phyloP scores from a whole-genome alignment of 345 rosid species.

The Schrenkiella parvula region DNA sequence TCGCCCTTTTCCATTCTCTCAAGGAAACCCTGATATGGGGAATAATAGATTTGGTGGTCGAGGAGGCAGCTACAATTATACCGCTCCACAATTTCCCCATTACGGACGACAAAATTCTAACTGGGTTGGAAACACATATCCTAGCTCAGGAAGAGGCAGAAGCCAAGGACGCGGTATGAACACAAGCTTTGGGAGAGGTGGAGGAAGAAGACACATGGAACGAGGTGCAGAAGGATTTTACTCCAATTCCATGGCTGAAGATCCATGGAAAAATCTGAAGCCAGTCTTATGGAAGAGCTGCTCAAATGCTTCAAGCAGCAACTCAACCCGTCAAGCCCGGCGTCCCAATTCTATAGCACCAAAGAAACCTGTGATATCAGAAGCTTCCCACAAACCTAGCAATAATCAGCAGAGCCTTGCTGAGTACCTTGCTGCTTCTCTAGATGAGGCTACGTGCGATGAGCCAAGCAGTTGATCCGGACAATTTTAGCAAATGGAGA shows the following conservation, averaged over 20 bases:
- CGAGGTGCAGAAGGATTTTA: constrained; percentile 46
- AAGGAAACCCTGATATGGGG: constrained; percentile 40
- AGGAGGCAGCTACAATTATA: constrained; percentile 29
- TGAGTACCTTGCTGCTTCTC: constrained; percentile 76
- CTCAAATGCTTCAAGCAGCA: constrained; percentile 26
- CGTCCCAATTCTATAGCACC: constrained; percentile 53
- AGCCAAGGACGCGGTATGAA: constrained; percentile 33
- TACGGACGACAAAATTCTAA: constrained; percentile 38
- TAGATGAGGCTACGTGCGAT: constrained; percentile 50
- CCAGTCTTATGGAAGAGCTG: constrained; percentile 58
- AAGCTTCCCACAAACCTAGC: constrained; percentile 38
- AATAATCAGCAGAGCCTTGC: constrained; percentile 63
- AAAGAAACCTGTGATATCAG: constrained; percentile 42
- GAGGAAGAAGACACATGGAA: constrained; percentile 39
- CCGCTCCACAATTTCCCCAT: constrained; percentile 34
- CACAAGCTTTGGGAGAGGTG: constrained; percentile 38
- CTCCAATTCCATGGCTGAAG: constrained; percentile 68
- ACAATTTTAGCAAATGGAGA: neutral
- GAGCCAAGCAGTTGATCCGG: constrained; percentile 29
- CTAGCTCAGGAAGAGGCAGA: constrained; percentile 47
- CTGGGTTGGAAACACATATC: constrained; percentile 41
- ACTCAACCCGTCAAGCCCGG: constrained; percentile 42
- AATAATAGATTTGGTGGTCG: constrained; percentile 35
- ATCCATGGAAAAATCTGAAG: constrained; percentile 67
- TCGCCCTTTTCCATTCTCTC: constrained; percentile 44